These are phyloP conservation scores for Kingdonia uniflora DNA, from an alignment of 164 flowering plant genomes.

Conservation along the genomic window DNA sequence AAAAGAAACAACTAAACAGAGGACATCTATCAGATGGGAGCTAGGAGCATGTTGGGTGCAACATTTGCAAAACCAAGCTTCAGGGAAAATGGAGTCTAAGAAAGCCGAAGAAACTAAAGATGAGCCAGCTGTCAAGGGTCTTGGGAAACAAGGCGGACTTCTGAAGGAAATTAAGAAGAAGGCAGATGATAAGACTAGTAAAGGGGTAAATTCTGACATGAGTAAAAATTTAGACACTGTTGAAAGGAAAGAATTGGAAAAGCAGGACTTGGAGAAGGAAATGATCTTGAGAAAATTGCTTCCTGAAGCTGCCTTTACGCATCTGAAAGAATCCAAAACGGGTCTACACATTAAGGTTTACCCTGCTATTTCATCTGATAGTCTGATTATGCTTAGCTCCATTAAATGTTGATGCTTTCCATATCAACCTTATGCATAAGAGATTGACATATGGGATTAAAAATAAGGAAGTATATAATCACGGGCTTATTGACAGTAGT, in stretches of 20 bases:
- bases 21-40: slow-evolving; percentile 82
- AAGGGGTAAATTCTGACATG: slow-evolving; percentile 17
- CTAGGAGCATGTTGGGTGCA: slow-evolving; percentile 98
- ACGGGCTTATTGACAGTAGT: too few species aligned
- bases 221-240: slow-evolving; percentile 25
- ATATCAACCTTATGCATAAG: too few species aligned
- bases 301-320: slow-evolving; percentile 61
- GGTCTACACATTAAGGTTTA: slow-evolving; percentile 86
- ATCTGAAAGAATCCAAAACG: slow-evolving; percentile 82
- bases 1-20: slow-evolving; percentile 34
- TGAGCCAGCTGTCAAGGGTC: slow-evolving; percentile 87
- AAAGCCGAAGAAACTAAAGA: slow-evolving; percentile 62
- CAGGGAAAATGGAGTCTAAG: slow-evolving; percentile 63
- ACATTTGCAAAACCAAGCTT: slow-evolving; percentile 79
- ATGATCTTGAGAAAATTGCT: slow-evolving; percentile 44
- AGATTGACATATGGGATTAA: too few species aligned
- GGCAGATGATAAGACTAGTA: slow-evolving; percentile 34
- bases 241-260: slow-evolving; percentile 42
- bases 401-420: too few species aligned
- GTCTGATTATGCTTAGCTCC: neutral
- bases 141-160: slow-evolving; percentile 90
- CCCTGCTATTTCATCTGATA: neutral
- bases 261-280: slow-evolving; percentile 48
- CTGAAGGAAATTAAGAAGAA: slow-evolving; percentile 78
- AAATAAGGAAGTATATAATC: too few species aligned